A percentile compares a stretch with the other conserved stretches of the same genome.
These are phyloP conservation scores for Thymus quinquecostatus DNA, from an alignment of 257 asterid genomes.

Conservation along the genomic window DNA sequence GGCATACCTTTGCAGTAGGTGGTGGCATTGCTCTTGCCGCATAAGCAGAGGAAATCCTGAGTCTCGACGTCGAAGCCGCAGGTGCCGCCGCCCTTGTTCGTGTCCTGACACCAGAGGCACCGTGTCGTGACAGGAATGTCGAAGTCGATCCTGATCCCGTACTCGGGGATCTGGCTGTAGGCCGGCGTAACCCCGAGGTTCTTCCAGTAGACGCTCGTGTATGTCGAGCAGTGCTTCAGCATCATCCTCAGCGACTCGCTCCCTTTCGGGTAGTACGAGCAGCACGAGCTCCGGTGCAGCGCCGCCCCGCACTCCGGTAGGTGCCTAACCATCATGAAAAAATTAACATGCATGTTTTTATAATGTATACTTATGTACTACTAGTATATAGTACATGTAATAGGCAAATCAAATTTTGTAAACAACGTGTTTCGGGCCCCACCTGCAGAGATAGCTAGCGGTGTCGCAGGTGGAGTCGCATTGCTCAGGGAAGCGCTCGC, in stretches of 20 bases:
- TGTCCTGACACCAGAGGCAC: conserved; percentile 70
- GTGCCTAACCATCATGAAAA: conserved; percentile 34
- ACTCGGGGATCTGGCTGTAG: conserved; percentile 73
- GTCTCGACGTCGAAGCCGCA: conserved; percentile 75
- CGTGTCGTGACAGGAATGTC: conserved; percentile 78
- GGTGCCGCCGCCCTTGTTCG: conserved; percentile 59
- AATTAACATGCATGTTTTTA: no score
- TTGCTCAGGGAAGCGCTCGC: conserved; percentile 83
- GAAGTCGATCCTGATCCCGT: conserved; percentile 82
- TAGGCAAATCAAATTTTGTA: background rate
- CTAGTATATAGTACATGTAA: no score
- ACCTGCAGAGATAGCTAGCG: conserved; percentile 69
- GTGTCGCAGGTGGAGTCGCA: conserved; percentile 94
- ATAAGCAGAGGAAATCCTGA: conserved; percentile 77
- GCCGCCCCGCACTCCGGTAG: conserved; percentile 65
- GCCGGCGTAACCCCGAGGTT: conserved; percentile 67
- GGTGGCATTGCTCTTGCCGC: conserved; percentile 69
- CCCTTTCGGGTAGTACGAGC: conserved; percentile 87
- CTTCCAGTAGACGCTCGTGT: conserved; percentile 80
- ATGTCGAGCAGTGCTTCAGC: conserved; percentile 71
- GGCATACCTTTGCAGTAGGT: conserved; percentile 64
- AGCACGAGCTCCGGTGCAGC: conserved; percentile 58
- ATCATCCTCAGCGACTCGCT: conserved; percentile 82
- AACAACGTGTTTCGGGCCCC: background rate
- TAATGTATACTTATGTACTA: no score